Evolutionary conservation across 1,139 yeast genomes (phyloP).

Genomic region (Hansenula lynferdii): DNA sequence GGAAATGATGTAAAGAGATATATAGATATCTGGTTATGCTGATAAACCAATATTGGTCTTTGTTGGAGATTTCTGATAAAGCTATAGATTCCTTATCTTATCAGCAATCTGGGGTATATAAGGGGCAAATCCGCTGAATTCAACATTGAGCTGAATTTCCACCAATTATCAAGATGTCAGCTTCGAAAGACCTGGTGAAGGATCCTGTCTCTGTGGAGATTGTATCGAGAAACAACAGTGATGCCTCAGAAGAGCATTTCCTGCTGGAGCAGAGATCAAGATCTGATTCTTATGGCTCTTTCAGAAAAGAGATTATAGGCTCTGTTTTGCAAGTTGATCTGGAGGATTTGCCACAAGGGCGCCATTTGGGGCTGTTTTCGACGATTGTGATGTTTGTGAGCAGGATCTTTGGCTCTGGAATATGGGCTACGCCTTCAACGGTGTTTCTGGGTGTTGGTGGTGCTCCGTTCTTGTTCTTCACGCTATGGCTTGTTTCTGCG

Average conservation of each 20-base stretch:
- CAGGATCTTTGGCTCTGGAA: constrained; percentile 74
- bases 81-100: no score
- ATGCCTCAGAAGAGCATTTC: constrained; percentile 2
- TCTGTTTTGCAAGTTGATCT: constrained; percentile 11
- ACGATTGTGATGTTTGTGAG: constrained; percentile 61
- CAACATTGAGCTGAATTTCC: no score
- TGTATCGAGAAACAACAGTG: constrained; percentile 4
- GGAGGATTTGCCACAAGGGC: constrained; percentile 65
- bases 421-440: constrained; percentile 66
- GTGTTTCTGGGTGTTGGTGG: constrained; percentile 67
- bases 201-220: constrained; percentile 1
- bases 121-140: neutral
- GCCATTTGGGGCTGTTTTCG: constrained; percentile 66
- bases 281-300: constrained; percentile 1
- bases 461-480: constrained; percentile 51
- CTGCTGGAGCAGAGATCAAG: neutral
- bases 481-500: constrained; percentile 60
- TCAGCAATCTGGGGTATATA: neutral
- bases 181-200: neutral
- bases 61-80: neutral
- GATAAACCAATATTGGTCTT: no score
- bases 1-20: no score
- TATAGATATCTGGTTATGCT: no score
- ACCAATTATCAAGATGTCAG: neutral
- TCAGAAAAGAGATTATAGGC: neutral